Conservation (phyloP, 805 yeast species). For the Lachancea quebecensis region DNA sequence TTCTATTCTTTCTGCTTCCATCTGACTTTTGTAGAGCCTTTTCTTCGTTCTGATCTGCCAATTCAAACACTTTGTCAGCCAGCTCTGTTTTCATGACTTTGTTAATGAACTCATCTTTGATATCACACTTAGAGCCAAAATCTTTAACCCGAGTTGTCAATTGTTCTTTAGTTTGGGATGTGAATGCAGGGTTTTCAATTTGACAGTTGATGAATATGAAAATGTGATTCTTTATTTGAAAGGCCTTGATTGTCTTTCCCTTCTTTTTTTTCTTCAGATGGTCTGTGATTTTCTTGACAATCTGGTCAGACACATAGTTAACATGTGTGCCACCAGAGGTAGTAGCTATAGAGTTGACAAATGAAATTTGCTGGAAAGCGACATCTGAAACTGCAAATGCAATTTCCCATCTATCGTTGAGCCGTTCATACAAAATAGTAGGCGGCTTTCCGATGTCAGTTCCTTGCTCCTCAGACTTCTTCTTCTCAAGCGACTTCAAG, state of each 20-base stretch:
- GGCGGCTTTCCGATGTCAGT: conserved; percentile 34
- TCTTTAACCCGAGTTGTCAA: conserved; percentile 81
- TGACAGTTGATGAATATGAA: conserved; percentile 86
- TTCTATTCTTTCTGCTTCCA: conserved; percentile 75
- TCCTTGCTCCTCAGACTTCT: conserved; percentile 23
- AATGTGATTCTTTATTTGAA: conserved; percentile 84
- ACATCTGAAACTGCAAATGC: conserved; percentile 94
- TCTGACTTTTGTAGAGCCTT: conserved; percentile 82
- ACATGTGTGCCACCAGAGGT: conserved; percentile 97
- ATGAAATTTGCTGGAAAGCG: conserved; percentile 85
- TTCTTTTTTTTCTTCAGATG: conserved; percentile 52
- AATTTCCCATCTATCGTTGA: conserved; percentile 90
- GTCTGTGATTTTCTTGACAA: conserved; percentile 70
- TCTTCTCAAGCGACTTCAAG: conserved; percentile 60
- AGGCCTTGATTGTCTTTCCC: conserved; percentile 69
- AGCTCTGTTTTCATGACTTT: conserved; percentile 59
- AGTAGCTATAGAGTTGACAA: conserved; percentile 96
- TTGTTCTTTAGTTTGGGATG: conserved; percentile 96
- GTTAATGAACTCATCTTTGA: conserved; percentile 70
- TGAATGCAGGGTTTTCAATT: conserved; percentile 93
- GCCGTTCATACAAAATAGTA: conserved; percentile 67
- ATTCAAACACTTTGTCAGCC: conserved; percentile 60
- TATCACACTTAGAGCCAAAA: conserved; percentile 79
- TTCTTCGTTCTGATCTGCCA: conserved; percentile 84
- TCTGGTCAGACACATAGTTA: conserved; percentile 75